A percentile compares a stretch with the other conserved stretches of the same genome.
Conservation (phyloP, 1,139 yeast species). For the Trichomonascaceae sp. region DNA sequence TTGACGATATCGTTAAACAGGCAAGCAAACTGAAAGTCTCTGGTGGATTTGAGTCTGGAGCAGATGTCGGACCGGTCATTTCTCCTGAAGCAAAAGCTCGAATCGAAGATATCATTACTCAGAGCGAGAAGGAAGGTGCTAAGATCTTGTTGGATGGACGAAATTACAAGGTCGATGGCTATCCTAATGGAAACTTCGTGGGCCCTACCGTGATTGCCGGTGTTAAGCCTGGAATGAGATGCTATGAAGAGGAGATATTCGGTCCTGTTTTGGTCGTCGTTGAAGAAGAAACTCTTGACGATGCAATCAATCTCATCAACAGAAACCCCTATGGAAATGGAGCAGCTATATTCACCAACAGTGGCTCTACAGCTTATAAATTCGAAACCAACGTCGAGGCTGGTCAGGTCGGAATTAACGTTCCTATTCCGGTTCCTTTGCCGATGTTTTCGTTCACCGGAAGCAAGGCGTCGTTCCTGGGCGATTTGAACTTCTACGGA, state of each 20-base stretch:
- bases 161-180: conserved; percentile 44
- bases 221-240: conserved; percentile 63
- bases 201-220: conserved; percentile 66
- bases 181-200: conserved; percentile 63
- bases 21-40: conserved; percentile 57
- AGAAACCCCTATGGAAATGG: conserved; percentile 70
- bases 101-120: conserved; percentile 50
- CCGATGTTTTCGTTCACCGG: conserved; percentile 84
- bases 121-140: conserved; percentile 53
- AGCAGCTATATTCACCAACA: conserved; percentile 60
- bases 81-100: conserved; percentile 52
- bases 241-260: conserved; percentile 70
- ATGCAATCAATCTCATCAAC: conserved; percentile 63
- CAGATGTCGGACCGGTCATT: conserved; percentile 71
- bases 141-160: conserved; percentile 61
- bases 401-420: conserved; percentile 77
- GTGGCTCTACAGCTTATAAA: conserved; percentile 65
- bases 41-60: conserved; percentile 56
- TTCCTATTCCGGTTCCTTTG: conserved; percentile 79
- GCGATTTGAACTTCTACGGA: conserved; percentile 76
- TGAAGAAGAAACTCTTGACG: conserved; percentile 62
- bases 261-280: conserved; percentile 69
- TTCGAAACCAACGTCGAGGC: conserved; percentile 66
- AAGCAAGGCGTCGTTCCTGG: conserved; percentile 68
- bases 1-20: conserved; percentile 51